phyloP scores from a whole-genome alignment of 805 yeast genomes.

The Wickerhamiella azyma region DNA sequence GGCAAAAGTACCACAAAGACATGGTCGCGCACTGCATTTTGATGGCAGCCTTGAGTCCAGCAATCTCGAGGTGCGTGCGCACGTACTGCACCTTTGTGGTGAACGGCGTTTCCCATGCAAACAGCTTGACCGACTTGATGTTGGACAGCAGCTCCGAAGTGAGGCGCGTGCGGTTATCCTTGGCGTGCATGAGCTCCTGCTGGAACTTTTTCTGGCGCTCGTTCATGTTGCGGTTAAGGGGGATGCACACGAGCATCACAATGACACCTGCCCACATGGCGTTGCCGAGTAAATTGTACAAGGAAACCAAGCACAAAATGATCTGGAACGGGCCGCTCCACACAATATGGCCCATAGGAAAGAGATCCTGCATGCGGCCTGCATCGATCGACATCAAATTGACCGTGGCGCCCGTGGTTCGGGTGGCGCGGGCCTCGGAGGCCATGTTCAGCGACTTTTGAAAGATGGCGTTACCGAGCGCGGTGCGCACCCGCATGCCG shows the following conservation, averaged over 20 bases:
- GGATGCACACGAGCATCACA: constrained; percentile 63
- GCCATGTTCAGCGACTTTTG: constrained; percentile 59
- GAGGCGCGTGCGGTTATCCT: constrained; percentile 82
- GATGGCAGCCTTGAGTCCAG: constrained; percentile 58
- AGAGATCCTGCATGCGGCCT: constrained; percentile 72
- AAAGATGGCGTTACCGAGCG: constrained; percentile 54
- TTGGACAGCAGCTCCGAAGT: constrained; percentile 77
- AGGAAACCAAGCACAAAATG: constrained; percentile 54
- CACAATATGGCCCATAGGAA: constrained; percentile 61
- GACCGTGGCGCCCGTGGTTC: constrained; percentile 85
- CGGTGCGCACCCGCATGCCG: constrained; percentile 45
- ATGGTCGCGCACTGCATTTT: constrained; percentile 75
- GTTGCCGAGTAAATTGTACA: constrained; percentile 61
- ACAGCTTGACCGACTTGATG: constrained; percentile 80
- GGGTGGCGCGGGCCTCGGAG: constrained; percentile 44
- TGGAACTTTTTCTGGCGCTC: constrained; percentile 49
- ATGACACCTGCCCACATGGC: constrained; percentile 92
- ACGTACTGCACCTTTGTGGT: constrained; percentile 58
- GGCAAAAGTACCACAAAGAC: constrained; percentile 78
- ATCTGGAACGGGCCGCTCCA: constrained; percentile 95
- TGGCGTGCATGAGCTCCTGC: constrained; percentile 69
- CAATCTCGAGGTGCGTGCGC: constrained; percentile 76
- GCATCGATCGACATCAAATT: constrained; percentile 91
- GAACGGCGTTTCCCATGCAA: constrained; percentile 92
- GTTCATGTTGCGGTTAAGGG: constrained; percentile 60